Conservation (phyloP, 371 early-diverging fungal species). For the Mucor plumbeus region DNA sequence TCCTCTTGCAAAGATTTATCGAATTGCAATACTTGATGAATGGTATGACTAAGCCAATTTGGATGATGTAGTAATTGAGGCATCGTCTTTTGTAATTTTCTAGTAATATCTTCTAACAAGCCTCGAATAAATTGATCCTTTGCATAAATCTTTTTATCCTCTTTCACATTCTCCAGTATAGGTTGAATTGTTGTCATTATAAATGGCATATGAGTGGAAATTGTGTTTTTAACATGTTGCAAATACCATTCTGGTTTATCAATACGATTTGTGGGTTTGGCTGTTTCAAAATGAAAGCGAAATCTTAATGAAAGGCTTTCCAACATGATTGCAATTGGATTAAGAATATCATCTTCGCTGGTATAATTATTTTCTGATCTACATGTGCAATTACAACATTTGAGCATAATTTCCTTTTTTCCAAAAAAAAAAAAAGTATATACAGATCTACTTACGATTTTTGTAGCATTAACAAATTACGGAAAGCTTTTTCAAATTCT, state of each 20-base stretch:
- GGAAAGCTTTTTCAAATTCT: constrained; percentile 47
- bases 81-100: constrained; percentile 68
- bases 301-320: constrained; percentile 72
- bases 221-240: constrained; percentile 67
- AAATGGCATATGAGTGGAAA: constrained; percentile 47
- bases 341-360: constrained; percentile 14
- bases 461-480: constrained; percentile 49
- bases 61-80: constrained; percentile 62
- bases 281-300: constrained; percentile 80
- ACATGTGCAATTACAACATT: not conserved
- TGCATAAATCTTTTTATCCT: constrained; percentile 19
- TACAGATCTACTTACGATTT: constrained; percentile 37
- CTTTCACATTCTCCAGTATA: constrained; percentile 17
- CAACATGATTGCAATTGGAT: constrained; percentile 66
- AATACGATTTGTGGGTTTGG: constrained; percentile 77
- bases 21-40: constrained; percentile 76
- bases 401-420: not conserved
- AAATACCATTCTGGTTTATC: constrained; percentile 75
- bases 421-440: not conserved
- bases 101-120: constrained; percentile 61
- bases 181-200: constrained; percentile 48
- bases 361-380: not conserved
- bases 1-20: constrained; percentile 74
- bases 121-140: constrained; percentile 77
- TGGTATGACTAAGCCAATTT: constrained; percentile 71